Percentiles rank a stretch among this genome's conserved stretches.
These are phyloP conservation scores for Fusarium liriodendri DNA, from an alignment of 2,329 filamentous ascomycete genomes.

Conservation along the genomic window DNA sequence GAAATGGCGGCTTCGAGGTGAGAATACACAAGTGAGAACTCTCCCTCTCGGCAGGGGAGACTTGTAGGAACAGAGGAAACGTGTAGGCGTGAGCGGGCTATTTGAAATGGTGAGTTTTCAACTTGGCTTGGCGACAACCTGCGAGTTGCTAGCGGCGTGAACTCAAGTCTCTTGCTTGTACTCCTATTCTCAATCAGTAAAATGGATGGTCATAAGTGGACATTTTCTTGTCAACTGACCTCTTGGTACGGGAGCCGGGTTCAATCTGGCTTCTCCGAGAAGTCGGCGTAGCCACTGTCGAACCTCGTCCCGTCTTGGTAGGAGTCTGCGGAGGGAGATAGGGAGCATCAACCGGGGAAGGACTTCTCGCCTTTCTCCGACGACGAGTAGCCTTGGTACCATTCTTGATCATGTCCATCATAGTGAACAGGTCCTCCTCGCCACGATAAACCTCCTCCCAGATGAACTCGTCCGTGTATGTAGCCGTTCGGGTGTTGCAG, in stretches of 20 bases:
- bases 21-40: conserved; percentile 92
- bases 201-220: too few relatives aligned
- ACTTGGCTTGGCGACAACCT: conserved; percentile 80
- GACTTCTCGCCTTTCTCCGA: conserved; percentile 46
- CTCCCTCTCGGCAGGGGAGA: conserved; percentile 89
- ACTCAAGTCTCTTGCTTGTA: conserved; percentile 80
- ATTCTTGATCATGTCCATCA: conserved; percentile 75
- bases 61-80: conserved; percentile 92
- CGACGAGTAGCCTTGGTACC: conserved; percentile 75
- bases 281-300: conserved; percentile 45
- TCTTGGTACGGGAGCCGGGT: conserved; percentile 49
- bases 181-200: conserved; percentile 46
- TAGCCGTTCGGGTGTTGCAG: conserved; percentile 88
- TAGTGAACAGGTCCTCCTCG: conserved; percentile 69
- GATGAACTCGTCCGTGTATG: conserved; percentile 89
- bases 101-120: conserved; percentile 88
- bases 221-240: conserved; percentile 25
- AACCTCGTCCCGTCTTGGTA: conserved; percentile 48
- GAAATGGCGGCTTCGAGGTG: conserved; percentile 95
- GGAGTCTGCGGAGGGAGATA: conserved; percentile 53
- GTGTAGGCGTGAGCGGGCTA: conserved; percentile 88
- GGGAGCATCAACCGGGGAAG: conserved; percentile 46
- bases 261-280: conserved; percentile 45
- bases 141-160: conserved; percentile 93
- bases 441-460: conserved; percentile 89